A percentile compares a stretch with the other conserved stretches of the same genome.
phyloP scores from a whole-genome alignment of 192 early-diverging fungal genomes.

The Umbelopsis isabellina region DNA sequence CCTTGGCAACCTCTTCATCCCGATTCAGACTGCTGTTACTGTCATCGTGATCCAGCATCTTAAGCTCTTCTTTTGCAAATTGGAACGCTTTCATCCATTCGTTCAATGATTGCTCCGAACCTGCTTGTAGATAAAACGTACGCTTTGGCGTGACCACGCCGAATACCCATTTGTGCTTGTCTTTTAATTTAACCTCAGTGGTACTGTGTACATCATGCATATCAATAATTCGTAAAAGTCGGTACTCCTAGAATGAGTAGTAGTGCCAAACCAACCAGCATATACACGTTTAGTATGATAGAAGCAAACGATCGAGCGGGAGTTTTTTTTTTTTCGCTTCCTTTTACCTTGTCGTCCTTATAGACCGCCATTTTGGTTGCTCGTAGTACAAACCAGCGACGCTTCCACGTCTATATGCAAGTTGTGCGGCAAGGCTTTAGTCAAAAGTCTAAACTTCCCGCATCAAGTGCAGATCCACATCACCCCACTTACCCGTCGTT shows the following conservation, averaged over 20 bases:
- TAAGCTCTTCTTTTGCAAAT: constrained; percentile 47
- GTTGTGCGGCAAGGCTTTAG: neutral
- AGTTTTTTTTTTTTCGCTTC: neutral
- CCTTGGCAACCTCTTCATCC: constrained; percentile 38
- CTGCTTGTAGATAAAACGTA: constrained; percentile 73
- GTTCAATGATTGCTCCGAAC: constrained; percentile 57
- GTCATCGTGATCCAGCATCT: constrained; percentile 32
- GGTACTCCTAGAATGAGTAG: constrained; percentile 66
- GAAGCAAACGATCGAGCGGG: neutral
- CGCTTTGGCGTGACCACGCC: constrained; percentile 74
- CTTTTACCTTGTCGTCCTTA: constrained; percentile 74
- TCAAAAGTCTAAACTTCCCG: neutral
- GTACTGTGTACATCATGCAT: constrained; percentile 71
- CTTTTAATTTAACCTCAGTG: constrained; percentile 70
- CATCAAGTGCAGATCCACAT: neutral
- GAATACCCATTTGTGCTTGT: constrained; percentile 68
- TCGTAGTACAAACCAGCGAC: constrained; percentile 84
- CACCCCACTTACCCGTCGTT: constrained; percentile 49
- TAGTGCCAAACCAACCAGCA: neutral
- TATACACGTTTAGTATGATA: too few species aligned
- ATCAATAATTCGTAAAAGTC: constrained; percentile 73
- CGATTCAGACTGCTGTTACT: constrained; percentile 31
- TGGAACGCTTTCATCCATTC: constrained; percentile 77
- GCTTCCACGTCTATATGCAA: constrained; percentile 74
- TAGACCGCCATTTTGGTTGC: constrained; percentile 82